Evolutionary conservation across 2,329 filamentous ascomycete species (phyloP), one percentile per base, ranked within the genome.

Genomic region (Chalaropsis ovoidea): DNA sequence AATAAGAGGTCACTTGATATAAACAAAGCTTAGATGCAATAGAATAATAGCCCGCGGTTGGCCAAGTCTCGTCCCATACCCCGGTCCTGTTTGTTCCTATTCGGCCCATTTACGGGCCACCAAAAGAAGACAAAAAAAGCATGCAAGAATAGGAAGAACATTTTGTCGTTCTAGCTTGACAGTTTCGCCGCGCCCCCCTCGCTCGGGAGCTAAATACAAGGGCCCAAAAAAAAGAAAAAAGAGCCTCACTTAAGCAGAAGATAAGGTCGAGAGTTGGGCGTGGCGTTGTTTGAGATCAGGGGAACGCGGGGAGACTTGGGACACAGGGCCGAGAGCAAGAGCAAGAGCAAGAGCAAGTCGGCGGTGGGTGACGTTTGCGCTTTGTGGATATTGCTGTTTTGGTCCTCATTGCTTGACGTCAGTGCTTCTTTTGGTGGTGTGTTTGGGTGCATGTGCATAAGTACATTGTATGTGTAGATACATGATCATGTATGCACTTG

Each of bases 31-130:
- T 22, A 47, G 42, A 62, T 45, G 61, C 39, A 45, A 31, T n/a
- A n/a, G n/a, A n/a, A n/a, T n/a, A n/a, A n/a, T 47, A 62, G 24
- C 42, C 42, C 13, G 42, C 17, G 42, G 61, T 24, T 62, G 61
- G 22, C 43, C 54, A 62, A 35, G 61, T 35, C 41, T 47, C 61
- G 49, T 62, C 27, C 49, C 60, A 42, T 24, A 63, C 43, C 65
- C 63, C 52, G 7, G 47, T n/a, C 31, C 31, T n/a, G n/a, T n/a
- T 4, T 8, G 52, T 67, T 65, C 24, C 63, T 67, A 67, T 65
- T 67, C 66, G 66, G 66, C 66, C 66, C 66, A 67, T 67, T 67
- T 67, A 67, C 66, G 66, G 66, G 49, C 63, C 63, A 42, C 63
- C 54, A 64, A 27, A 17, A 13, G 42, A n/a, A 56, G 31, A 47